Evolutionary conservation across 768 basidiomycete species (phyloP).

Genomic region (Lentinula boryana): DNA sequence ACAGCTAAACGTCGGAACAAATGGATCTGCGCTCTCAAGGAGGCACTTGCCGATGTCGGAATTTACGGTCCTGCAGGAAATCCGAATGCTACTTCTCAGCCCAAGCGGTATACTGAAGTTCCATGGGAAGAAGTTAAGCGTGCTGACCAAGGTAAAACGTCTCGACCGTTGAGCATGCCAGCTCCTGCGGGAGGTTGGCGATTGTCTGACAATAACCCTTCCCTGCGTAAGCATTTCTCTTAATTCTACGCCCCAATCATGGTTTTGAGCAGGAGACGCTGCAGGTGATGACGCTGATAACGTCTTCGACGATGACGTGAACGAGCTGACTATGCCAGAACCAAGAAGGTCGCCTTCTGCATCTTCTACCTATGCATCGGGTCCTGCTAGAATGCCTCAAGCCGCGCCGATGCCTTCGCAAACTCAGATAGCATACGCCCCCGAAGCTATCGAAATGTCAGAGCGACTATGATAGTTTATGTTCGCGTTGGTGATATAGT

Average conservation of each 20-base stretch:
- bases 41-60: conserved; percentile 57
- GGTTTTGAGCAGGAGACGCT: not conserved
- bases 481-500: not conserved
- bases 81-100: conserved; percentile 47
- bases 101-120: conserved; percentile 59
- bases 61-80: conserved; percentile 59
- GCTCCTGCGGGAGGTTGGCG: conserved; percentile 39
- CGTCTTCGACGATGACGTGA: conserved; percentile 41
- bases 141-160: conserved; percentile 25
- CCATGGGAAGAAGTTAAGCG: conserved; percentile 62
- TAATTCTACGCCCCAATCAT: not conserved
- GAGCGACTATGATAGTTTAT: not conserved
- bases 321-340: conserved; percentile 26
- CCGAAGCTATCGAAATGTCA: not conserved
- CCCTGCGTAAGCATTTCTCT: conserved; percentile 31
- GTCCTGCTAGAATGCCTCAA: not conserved
- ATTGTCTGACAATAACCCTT: conserved; percentile 46
- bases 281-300: conserved; percentile 35
- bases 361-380: not conserved
- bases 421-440: not conserved
- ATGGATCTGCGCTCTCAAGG: conserved; percentile 86
- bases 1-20: conserved; percentile 79
- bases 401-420: not conserved
- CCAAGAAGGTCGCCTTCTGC: not conserved
- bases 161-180: conserved; percentile 16